These are phyloP conservation scores for Rhizopus sp. DNA, from an alignment of 371 early-diverging fungal genomes.

Conservation along the genomic window DNA sequence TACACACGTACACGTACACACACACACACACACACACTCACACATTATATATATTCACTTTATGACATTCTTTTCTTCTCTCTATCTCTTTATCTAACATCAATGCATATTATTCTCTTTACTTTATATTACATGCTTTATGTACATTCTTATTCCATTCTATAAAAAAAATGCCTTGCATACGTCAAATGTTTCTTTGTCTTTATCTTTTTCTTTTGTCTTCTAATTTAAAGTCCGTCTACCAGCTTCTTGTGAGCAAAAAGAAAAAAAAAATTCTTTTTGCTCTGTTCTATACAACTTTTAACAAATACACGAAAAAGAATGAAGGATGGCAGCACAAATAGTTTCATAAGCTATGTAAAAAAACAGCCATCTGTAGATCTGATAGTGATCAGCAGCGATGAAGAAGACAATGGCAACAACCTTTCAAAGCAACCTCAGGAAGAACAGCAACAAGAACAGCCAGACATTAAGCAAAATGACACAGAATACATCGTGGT, in stretches of 20 bases:
- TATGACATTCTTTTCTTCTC: background rate
- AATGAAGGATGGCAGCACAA: background rate
- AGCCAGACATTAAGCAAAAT: background rate
- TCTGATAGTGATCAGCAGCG: constrained; percentile 28
- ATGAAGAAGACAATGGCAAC: constrained; percentile 19
- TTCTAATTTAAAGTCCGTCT: background rate
- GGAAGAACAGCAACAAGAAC: background rate
- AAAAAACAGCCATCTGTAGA: background rate
- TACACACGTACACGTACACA: background rate
- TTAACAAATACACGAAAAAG: background rate
- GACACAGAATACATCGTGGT: background rate
- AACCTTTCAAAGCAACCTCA: background rate
- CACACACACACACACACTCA: no score
- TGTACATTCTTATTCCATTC: background rate
- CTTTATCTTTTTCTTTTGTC: constrained; percentile 5
- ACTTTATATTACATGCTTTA: no score
- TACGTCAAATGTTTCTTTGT: background rate
- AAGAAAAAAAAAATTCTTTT: background rate
- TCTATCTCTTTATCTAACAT: background rate
- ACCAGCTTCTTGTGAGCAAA: background rate
- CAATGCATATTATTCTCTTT: constrained; percentile 1
- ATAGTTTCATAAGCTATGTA: background rate
- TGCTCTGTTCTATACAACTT: background rate
- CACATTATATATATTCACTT: background rate
- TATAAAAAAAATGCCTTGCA: background rate